These are phyloP conservation scores for Ganoderma boninense DNA, from an alignment of 1,284 basidiomycete species.

Conservation along the genomic window DNA sequence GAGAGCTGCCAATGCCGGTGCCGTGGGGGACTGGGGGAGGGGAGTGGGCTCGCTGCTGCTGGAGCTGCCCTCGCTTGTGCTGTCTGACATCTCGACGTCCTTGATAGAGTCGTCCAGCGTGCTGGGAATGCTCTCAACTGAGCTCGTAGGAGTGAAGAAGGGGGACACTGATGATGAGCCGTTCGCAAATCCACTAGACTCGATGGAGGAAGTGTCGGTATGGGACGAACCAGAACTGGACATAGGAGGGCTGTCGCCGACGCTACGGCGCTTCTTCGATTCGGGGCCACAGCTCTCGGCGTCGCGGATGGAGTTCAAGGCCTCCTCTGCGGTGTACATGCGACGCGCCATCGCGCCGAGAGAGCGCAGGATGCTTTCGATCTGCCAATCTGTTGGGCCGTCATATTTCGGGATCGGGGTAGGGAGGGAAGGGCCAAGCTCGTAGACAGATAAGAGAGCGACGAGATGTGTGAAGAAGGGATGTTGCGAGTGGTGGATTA, in stretches of 20 bases:
- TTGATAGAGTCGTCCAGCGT: conserved; percentile 42
- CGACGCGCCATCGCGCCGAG: conserved; percentile 62
- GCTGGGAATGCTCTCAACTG: conserved; percentile 52
- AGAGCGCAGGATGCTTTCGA: conserved; percentile 65
- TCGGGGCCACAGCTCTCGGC: conserved; percentile 51
- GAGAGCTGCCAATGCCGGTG: conserved; percentile 22
- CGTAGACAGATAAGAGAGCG: conserved; percentile 50
- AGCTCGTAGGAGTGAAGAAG: conserved; percentile 44
- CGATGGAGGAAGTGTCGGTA: conserved; percentile 31
- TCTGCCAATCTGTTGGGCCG: conserved; percentile 71
- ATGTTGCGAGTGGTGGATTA: conserved; percentile 36
- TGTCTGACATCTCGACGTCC: conserved; percentile 41
- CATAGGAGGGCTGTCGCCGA: conserved; percentile 49
- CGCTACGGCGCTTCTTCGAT: conserved; percentile 58
- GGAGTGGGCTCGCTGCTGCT: conserved; percentile 37
- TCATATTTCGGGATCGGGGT: conserved; percentile 68
- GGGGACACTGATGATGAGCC: conserved; percentile 35
- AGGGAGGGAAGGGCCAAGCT: conserved; percentile 48
- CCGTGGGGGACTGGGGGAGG: conserved; percentile 12
- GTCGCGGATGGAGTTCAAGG: conserved; percentile 48
- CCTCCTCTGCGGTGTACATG: conserved; percentile 69
- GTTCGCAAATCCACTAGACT: conserved; percentile 35
- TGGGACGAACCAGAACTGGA: conserved; percentile 35
- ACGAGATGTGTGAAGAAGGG: conserved; percentile 50
- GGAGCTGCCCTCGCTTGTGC: conserved; percentile 24